These are phyloP conservation scores for Eutrema yunnanense DNA, from an alignment of 345 rosid genomes.

Conservation along the genomic window DNA sequence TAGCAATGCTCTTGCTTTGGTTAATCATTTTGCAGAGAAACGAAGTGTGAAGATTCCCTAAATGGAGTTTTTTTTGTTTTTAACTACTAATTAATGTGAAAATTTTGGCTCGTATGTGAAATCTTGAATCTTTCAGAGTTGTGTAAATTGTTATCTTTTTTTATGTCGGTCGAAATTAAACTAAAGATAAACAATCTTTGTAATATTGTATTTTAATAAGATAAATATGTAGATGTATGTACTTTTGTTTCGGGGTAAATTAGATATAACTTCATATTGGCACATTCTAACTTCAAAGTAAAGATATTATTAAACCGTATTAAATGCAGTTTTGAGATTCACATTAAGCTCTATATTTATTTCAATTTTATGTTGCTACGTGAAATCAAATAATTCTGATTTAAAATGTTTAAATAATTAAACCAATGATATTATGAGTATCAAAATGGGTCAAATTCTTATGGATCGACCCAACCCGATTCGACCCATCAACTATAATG, in stretches of 20 bases:
- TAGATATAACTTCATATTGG: not conserved
- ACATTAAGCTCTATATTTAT: not conserved
- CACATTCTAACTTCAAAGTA: not conserved
- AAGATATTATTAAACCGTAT: not conserved
- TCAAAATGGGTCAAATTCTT: no score
- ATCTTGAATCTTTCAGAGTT: slow-evolving; percentile 3
- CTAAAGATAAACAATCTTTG: not conserved
- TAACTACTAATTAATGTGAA: not conserved
- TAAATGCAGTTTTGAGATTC: slow-evolving; percentile 11
- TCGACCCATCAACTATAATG: no score
- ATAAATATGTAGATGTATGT: not conserved
- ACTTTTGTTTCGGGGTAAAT: not conserved
- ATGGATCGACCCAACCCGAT: no score
- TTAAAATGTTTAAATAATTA: not conserved
- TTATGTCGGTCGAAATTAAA: not conserved
- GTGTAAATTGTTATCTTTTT: not conserved
- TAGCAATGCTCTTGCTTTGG: slow-evolving; percentile 84
- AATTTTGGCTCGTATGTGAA: slow-evolving; percentile 18
- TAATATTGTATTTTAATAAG: not conserved
- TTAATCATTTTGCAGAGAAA: slow-evolving; percentile 59
- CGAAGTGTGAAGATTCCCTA: slow-evolving; percentile 33
- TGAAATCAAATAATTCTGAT: not conserved
- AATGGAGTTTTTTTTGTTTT: not conserved
- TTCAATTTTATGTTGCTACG: not conserved
- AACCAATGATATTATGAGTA: not conserved